phyloP scores from a whole-genome alignment of 768 basidiomycete species.

The Arthromyces matolae region DNA sequence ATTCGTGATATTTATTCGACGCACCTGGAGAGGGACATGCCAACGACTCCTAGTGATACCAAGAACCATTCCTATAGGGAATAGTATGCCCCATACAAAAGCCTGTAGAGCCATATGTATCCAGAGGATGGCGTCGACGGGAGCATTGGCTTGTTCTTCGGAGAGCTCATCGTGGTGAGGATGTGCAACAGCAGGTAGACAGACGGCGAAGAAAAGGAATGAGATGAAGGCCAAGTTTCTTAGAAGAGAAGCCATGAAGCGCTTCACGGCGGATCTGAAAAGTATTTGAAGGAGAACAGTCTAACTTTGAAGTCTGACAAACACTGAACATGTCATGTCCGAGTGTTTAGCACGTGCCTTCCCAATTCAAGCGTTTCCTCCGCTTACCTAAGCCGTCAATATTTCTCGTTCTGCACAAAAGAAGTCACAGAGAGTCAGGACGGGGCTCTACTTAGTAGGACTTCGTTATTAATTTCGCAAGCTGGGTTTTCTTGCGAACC shows the following conservation, averaged over 20 bases:
- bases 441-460: constrained; percentile 7
- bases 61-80: constrained; percentile 80
- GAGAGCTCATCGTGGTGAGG: constrained; percentile 58
- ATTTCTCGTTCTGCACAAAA: constrained; percentile 4
- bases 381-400: constrained; percentile 7
- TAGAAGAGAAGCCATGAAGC: constrained; percentile 7
- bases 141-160: constrained; percentile 59
- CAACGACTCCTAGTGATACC: constrained; percentile 77
- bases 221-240: constrained; percentile 7
- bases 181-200: constrained; percentile 43
- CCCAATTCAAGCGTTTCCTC: background rate
- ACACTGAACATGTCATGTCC: constrained; percentile 1
- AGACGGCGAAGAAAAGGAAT: constrained; percentile 6
- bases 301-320: constrained; percentile 9
- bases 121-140: constrained; percentile 77
- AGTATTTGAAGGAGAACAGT: constrained; percentile 2
- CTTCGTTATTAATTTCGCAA: constrained; percentile 5
- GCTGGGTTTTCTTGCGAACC: constrained; percentile 11
- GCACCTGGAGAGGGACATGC: constrained; percentile 87
- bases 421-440: constrained; percentile 7
- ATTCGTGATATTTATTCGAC: too few relatives aligned
- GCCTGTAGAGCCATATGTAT: constrained; percentile 81
- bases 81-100: constrained; percentile 79
- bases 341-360: constrained; percentile 1
- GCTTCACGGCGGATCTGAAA: too few relatives aligned